Conservation (phyloP, 2,329 filamentous ascomycete genomes). For the Ophiocordyceps robertsii region DNA sequence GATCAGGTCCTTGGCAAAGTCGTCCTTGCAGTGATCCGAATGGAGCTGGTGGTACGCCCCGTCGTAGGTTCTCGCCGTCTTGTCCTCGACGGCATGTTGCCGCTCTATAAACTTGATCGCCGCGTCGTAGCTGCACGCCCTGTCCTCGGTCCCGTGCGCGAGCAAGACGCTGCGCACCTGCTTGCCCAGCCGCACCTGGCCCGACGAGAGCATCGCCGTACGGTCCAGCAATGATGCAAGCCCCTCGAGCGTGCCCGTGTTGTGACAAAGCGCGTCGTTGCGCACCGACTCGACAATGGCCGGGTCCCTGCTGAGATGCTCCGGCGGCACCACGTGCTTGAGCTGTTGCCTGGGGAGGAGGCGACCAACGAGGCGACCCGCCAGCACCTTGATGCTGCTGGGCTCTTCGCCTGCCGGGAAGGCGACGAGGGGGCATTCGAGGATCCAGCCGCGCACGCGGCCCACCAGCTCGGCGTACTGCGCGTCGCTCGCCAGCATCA, state of each 20-base stretch:
- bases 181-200: slow-evolving; percentile 35
- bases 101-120: slow-evolving; percentile 50
- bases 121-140: slow-evolving; percentile 50
- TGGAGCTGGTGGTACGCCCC: slow-evolving; percentile 70
- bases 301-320: slow-evolving; percentile 54
- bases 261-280: slow-evolving; percentile 61
- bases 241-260: slow-evolving; percentile 77
- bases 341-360: slow-evolving; percentile 57
- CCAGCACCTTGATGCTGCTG: slow-evolving; percentile 43
- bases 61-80: slow-evolving; percentile 58
- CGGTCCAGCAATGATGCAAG: slow-evolving; percentile 67
- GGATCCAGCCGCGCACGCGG: slow-evolving; percentile 57
- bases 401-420: slow-evolving; percentile 56
- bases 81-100: slow-evolving; percentile 47
- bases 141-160: slow-evolving; percentile 64
- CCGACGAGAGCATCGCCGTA: slow-evolving; percentile 43
- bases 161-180: slow-evolving; percentile 55
- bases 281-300: slow-evolving; percentile 45
- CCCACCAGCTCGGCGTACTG: slow-evolving; percentile 39
- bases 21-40: slow-evolving; percentile 39
- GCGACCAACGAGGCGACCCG: slow-evolving; percentile 53
- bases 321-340: slow-evolving; percentile 48
- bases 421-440: slow-evolving; percentile 68
- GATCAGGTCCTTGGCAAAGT: slow-evolving; percentile 44
- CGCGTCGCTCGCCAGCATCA: slow-evolving; percentile 43